Evolutionary conservation across 495 filamentous ascomycete species (phyloP).

Genomic region (Massariosphaeria phaeospora): DNA sequence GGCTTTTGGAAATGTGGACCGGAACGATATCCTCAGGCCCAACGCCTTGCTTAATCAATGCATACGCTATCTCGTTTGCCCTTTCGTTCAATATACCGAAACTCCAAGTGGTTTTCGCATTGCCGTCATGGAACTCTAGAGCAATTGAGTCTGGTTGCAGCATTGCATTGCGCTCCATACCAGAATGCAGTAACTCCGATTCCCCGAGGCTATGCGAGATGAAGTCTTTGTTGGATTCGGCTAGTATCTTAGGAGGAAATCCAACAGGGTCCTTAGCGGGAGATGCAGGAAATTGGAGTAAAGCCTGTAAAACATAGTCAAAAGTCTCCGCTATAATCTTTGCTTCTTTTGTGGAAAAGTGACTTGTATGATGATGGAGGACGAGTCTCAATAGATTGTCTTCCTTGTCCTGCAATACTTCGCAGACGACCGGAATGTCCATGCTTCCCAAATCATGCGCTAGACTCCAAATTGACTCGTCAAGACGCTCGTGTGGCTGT

Average conservation of each 20-base stretch:
- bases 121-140: constrained; percentile 38
- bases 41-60: constrained; percentile 32
- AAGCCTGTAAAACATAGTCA: constrained; percentile 33
- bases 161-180: constrained; percentile 34
- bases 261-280: constrained; percentile 21
- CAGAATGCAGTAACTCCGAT: constrained; percentile 27
- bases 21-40: constrained; percentile 40
- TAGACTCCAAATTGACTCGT: constrained; percentile 59
- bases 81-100: constrained; percentile 36
- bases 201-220: background rate
- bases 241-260: constrained; percentile 23
- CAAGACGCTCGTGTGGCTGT: constrained; percentile 47
- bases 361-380: constrained; percentile 46
- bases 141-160: constrained; percentile 32
- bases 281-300: constrained; percentile 20
- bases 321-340: constrained; percentile 49
- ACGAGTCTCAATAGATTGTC: constrained; percentile 45
- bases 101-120: constrained; percentile 34
- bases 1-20: constrained; percentile 40
- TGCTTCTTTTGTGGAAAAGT: constrained; percentile 43
- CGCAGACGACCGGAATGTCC: constrained; percentile 67
- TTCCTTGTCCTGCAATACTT: constrained; percentile 54
- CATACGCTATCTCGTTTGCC: constrained; percentile 42
- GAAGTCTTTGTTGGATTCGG: constrained; percentile 18
- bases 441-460: constrained; percentile 65